Conservation (phyloP, 140 eudicot species). For the Bidens hawaiensis region DNA sequence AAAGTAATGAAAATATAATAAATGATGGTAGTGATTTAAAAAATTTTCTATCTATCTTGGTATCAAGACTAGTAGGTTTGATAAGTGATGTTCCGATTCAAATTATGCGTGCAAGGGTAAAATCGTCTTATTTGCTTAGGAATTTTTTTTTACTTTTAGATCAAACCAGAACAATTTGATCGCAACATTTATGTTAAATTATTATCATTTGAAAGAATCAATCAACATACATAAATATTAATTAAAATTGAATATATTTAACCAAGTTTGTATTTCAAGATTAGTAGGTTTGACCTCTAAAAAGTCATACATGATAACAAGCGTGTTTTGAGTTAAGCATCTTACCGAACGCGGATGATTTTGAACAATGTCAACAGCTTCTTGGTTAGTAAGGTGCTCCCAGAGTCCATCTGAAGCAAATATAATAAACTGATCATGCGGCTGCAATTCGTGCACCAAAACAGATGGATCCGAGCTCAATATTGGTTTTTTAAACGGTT, state of each 20-base stretch:
- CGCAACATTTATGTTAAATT: background rate
- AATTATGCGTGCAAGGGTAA: background rate
- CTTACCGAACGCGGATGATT: constrained; percentile 66
- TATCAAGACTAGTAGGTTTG: too few relatives aligned
- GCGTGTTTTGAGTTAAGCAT: constrained; percentile 8
- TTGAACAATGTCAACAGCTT: constrained; percentile 86
- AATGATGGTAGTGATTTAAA: too few relatives aligned
- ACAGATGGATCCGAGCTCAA: constrained; percentile 84
- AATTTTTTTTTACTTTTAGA: background rate
- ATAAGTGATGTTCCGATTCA: background rate
- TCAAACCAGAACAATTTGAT: background rate
- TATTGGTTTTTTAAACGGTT: constrained; percentile 76
- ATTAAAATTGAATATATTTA: too few relatives aligned
- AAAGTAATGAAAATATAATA: too few relatives aligned
- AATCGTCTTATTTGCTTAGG: background rate
- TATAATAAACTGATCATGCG: constrained; percentile 82
- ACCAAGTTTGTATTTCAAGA: background rate
- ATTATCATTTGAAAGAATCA: background rate
- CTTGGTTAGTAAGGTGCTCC: constrained; percentile 91
- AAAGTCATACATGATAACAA: background rate
- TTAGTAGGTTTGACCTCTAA: constrained; percentile 5
- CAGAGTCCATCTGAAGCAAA: constrained; percentile 96
- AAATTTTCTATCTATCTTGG: too few relatives aligned
- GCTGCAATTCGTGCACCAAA: constrained; percentile 62
- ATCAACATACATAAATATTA: background rate